These are phyloP conservation scores for Eimeria brunetti DNA, from an alignment of 169 alveolate genomes.

Conservation along the genomic window DNA sequence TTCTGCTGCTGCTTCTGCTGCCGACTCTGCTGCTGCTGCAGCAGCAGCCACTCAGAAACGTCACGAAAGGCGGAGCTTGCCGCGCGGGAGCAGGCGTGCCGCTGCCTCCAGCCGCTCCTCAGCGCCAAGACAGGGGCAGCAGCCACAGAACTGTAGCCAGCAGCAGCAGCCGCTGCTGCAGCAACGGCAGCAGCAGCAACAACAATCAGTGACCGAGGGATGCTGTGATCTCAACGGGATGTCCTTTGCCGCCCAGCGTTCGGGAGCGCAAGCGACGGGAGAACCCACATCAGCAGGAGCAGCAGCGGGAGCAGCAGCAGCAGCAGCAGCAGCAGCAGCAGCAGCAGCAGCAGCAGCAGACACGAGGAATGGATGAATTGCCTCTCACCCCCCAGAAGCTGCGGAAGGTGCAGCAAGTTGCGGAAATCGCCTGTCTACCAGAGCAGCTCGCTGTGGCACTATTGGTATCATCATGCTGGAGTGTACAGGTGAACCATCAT, in stretches of 20 bases:
- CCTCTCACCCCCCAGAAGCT: slow-evolving; percentile 58
- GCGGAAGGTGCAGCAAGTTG: slow-evolving; percentile 72
- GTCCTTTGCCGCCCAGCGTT: slow-evolving; percentile 7
- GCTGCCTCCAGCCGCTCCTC: slow-evolving; percentile 53
- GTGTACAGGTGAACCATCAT: slow-evolving; percentile 20
- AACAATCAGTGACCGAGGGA: neutral
- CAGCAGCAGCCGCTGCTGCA: slow-evolving; percentile 9
- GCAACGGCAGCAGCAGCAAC: slow-evolving; percentile 3
- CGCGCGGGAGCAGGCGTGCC: slow-evolving; percentile 46
- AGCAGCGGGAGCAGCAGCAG: neutral
- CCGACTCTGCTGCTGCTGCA: neutral
- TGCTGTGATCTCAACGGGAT: neutral
- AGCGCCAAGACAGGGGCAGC: slow-evolving; percentile 42
- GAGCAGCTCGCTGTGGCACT: slow-evolving; percentile 62
- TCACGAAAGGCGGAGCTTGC: neutral
- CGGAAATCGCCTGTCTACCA: slow-evolving; percentile 34
- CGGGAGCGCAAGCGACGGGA: neutral
- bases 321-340: slow-evolving; percentile 25
- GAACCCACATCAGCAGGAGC: neutral
- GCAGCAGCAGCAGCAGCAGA: slow-evolving; percentile 17
- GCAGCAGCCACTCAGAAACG: neutral
- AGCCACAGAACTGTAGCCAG: neutral
- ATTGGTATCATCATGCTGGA: slow-evolving; percentile 43
- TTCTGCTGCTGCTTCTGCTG: neutral
- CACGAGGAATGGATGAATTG: slow-evolving; percentile 57